A percentile compares a stretch with the other conserved stretches of the same genome.
Evolutionary conservation across 441 rosid species (phyloP).

Genomic region (Codiaeum variegatum): DNA sequence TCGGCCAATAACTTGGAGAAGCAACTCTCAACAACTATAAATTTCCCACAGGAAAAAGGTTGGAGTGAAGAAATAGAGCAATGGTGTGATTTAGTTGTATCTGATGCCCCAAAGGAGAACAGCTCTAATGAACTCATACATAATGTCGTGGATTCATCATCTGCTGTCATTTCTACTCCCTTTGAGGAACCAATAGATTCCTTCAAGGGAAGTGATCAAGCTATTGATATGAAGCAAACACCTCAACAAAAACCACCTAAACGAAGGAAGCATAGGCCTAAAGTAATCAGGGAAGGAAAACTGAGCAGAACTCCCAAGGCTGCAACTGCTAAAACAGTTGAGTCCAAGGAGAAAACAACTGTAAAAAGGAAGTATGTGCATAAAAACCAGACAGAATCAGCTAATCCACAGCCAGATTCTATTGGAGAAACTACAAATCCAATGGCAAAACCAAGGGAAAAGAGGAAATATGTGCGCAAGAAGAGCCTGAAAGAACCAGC

Average conservation of each 20-base stretch:
- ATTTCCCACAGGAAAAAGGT: slow-evolving; percentile 18
- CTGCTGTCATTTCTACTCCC: slow-evolving; percentile 37
- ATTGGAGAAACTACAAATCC: slow-evolving; percentile 23
- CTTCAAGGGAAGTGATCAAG: slow-evolving; percentile 29
- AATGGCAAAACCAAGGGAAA: slow-evolving; percentile 37
- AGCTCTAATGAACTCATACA: slow-evolving; percentile 30
- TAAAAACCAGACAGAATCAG: slow-evolving; percentile 43
- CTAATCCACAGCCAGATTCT: slow-evolving; percentile 32
- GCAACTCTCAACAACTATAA: slow-evolving; percentile 13
- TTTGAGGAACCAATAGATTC: slow-evolving; percentile 33
- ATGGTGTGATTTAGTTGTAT: slow-evolving; percentile 23
- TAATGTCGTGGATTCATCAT: slow-evolving; percentile 40
- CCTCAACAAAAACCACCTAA: slow-evolving; percentile 67
- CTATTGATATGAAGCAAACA: slow-evolving; percentile 69
- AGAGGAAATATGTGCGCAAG: slow-evolving; percentile 55
- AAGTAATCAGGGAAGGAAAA: slow-evolving; percentile 68
- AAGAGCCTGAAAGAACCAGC: slow-evolving; percentile 42
- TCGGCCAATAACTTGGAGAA: slow-evolving; percentile 26
- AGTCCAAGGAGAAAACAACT: slow-evolving; percentile 25
- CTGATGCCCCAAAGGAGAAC: slow-evolving; percentile 25
- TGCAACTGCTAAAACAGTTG: slow-evolving; percentile 7
- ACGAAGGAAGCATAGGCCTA: slow-evolving; percentile 83
- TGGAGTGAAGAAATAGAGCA: slow-evolving; percentile 31
- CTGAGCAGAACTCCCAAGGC: slow-evolving; percentile 48
- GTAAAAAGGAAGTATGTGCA: slow-evolving; percentile 67